Evolutionary conservation across 257 asterid species (phyloP).

Genomic region (Haberlea rhodopensis): DNA sequence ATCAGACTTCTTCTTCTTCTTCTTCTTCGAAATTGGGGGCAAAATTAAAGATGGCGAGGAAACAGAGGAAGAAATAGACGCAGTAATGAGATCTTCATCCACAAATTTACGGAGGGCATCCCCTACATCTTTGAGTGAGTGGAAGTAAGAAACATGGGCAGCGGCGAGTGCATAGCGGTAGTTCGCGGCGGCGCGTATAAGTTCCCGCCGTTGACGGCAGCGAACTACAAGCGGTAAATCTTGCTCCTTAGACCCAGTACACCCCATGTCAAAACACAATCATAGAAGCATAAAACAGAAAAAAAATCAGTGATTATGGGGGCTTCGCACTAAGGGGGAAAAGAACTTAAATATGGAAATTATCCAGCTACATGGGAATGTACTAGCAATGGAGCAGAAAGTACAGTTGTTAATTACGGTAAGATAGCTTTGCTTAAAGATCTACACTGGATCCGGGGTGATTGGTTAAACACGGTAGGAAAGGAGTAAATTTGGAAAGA

Average conservation of each 20-base stretch:
- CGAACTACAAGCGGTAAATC: slow-evolving; percentile 75
- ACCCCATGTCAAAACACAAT: slow-evolving; percentile 54
- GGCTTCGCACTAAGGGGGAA: neutral
- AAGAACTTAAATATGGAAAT: slow-evolving; percentile 19
- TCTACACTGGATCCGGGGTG: neutral
- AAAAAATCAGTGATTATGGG: slow-evolving; percentile 5
- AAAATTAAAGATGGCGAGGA: slow-evolving; percentile 72
- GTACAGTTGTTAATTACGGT: slow-evolving; percentile 21
- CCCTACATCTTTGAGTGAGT: slow-evolving; percentile 80
- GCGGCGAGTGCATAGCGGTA: slow-evolving; percentile 92
- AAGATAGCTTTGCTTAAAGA: slow-evolving; percentile 1
- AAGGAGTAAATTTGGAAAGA: slow-evolving; percentile 18
- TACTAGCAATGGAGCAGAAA: slow-evolving; percentile 24
- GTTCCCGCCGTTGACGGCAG: slow-evolving; percentile 76
- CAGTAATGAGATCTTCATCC: slow-evolving; percentile 69
- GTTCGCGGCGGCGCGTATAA: slow-evolving; percentile 78
- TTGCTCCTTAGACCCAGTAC: slow-evolving; percentile 74
- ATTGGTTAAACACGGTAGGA: slow-evolving; percentile 25
- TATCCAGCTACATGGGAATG: slow-evolving; percentile 30
- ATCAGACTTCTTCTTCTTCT: slow-evolving; percentile 28
- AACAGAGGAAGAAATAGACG: slow-evolving; percentile 47
- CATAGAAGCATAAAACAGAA: slow-evolving; percentile 2
- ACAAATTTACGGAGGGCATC: slow-evolving; percentile 83
- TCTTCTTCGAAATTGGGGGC: slow-evolving; percentile 49
- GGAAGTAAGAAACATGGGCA: slow-evolving; percentile 82